Evolutionary conservation across 306 rosid genomes (phyloP).

Genomic region (Dryas octopetala): DNA sequence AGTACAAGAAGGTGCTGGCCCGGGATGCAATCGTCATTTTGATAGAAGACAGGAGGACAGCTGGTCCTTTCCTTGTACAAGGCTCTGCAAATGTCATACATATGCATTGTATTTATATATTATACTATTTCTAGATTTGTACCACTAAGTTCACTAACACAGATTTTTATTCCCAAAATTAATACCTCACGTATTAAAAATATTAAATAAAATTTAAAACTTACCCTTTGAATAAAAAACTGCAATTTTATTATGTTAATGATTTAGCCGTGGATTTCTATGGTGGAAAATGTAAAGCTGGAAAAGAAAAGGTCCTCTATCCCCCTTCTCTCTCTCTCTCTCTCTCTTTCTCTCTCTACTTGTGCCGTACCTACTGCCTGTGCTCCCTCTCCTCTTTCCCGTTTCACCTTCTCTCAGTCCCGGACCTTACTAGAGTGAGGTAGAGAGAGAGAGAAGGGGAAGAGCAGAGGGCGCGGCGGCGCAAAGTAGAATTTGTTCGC

Average conservation of each 20-base stretch:
- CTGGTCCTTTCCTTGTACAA: slow-evolving; percentile 28
- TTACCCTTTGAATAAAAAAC: neutral
- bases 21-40: slow-evolving; percentile 32
- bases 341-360: neutral
- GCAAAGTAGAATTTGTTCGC: slow-evolving; percentile 16
- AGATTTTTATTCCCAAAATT: neutral
- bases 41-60: slow-evolving; percentile 34
- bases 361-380: slow-evolving; percentile 5
- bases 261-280: slow-evolving; percentile 38
- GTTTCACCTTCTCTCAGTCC: slow-evolving; percentile 12
- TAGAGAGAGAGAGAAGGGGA: slow-evolving; percentile 18
- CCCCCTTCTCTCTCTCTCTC: neutral
- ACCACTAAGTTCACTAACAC: too few relatives aligned
- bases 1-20: neutral
- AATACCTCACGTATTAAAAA: neutral
- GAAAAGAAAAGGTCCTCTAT: slow-evolving; percentile 20
- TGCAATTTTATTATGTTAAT: neutral
- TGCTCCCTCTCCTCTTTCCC: slow-evolving; percentile 4
- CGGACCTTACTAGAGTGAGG: slow-evolving; percentile 5
- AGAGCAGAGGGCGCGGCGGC: slow-evolving; percentile 29
- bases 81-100: slow-evolving; percentile 12
- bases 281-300: slow-evolving; percentile 54
- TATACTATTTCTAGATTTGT: too few relatives aligned
- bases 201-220: neutral
- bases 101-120: neutral